Evolutionary conservation across 768 basidiomycete genomes (phyloP), one percentile per base, ranked within the genome.

Genomic region (Boletus barrowsii): DNA sequence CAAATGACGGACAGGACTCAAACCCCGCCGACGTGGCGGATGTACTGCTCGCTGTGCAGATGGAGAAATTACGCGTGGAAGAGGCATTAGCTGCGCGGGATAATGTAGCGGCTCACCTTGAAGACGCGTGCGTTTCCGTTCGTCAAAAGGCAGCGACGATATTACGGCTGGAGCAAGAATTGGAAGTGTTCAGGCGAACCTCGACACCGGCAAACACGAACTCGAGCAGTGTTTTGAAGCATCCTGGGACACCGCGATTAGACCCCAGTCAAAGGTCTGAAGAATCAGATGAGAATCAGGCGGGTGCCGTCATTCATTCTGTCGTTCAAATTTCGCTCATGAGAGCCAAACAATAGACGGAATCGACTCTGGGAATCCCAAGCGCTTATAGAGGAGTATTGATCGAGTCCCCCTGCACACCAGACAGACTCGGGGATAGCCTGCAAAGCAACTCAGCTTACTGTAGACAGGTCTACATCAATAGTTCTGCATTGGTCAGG

Each of bases 81-180:
- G 86, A 88, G 61, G 84, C 83, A 2, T 66, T 84, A 49, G 72
- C 70, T 26, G 87, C 87, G 30, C 81, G 87, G 39, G 87, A 90
- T 62, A 78, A 76, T 30, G 80, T 78, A 15, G 79, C 86, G 2
- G 69, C 78, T 40, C 80, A 80, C 30, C 76, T 90, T 13, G 74
- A 79, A 32, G 78, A 82, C 43, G 84, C 84, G 10, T 86, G 83
- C 62, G 65, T 72, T 14, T 82, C 83, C 0, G 72, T 88, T 59
- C 78, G 78, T n/a, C 77, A 84, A 63, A 87, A 88, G 68, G 75
- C 78, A 2, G 72, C 74, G 20, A 64, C 72, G 8, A 79, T 88
- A 53, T 74, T 78, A 33, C 72, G 66, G 8, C 64, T 87, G 42
- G 76, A 81, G 57, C 70, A 72, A 51, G 75, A 74, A 49, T 59